phyloP scores from a whole-genome alignment of 2,329 filamentous ascomycete species.

The Teratosphaeria gauchensis region DNA sequence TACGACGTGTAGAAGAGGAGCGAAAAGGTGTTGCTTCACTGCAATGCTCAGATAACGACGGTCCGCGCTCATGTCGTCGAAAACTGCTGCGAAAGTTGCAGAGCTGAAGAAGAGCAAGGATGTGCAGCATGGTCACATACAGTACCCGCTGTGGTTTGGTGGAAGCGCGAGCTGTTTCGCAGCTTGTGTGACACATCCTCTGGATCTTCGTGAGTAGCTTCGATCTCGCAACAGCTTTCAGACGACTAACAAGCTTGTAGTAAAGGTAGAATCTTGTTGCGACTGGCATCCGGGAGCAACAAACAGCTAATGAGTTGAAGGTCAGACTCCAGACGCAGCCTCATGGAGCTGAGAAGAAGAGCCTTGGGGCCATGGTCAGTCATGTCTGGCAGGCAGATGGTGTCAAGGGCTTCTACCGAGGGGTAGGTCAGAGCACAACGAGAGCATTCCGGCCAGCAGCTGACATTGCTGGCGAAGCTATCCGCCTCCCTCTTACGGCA shows the following conservation, averaged over 20 bases:
- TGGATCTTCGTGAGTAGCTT: constrained; percentile 67
- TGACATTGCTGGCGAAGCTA: constrained; percentile 39
- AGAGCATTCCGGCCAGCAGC: constrained; percentile 1
- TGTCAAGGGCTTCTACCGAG: constrained; percentile 72
- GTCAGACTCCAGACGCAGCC: constrained; percentile 40
- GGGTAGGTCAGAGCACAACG: constrained; percentile 38
- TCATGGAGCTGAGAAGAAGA: constrained; percentile 58
- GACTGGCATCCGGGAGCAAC: neutral
- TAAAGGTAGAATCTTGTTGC: constrained; percentile 31
- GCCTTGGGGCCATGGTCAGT: constrained; percentile 76
- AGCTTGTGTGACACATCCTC: constrained; percentile 81
- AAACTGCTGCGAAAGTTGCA: constrained; percentile 9
- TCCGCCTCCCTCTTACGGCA: constrained; percentile 89
- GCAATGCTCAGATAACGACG: constrained; percentile 30
- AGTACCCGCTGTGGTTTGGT: constrained; percentile 70
- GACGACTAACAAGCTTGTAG: constrained; percentile 24
- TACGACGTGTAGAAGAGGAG: neutral
- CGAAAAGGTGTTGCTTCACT: constrained; percentile 4
- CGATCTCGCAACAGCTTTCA: neutral
- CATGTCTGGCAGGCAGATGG: constrained; percentile 73
- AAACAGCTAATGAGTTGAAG: constrained; percentile 1
- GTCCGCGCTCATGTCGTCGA: constrained; percentile 24
- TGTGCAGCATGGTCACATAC: constrained; percentile 31
- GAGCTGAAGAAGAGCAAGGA: constrained; percentile 30
- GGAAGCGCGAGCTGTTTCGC: constrained; percentile 89